Evolutionary conservation across 805 yeast genomes (phyloP), one percentile per base, ranked within the genome.

Genomic region (Metschnikowia drakensbergensis): DNA sequence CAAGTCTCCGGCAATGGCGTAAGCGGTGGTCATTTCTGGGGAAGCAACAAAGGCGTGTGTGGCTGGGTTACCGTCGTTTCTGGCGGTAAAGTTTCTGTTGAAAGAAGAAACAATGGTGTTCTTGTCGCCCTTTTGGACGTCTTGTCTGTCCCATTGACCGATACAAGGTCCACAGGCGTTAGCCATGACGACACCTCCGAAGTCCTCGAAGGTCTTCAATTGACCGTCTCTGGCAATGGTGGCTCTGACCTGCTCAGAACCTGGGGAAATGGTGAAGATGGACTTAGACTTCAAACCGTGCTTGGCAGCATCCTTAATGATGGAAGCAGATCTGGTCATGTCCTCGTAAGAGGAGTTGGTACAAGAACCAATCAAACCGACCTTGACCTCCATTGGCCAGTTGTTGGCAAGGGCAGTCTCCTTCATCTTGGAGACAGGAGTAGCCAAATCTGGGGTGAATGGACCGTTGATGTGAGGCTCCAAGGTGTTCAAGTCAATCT

Each of bases 111-210:
- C 92, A 72, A 92, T 92, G 62, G 97, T 92, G 81, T 92, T 92
- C 76, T 88, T 86, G 72, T 88, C 96, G 68, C 91, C 94, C 80
- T 88, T 89, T 78, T 88, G 83, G 70, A 88, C 82, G 69, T 88
- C 91, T 64, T 79, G 86, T 75, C 98, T 86, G 71, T 91, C 97
- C 98, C 98, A 92, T 79, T 92, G 97, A 65, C 98, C 98, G 67
- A 91, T 91, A 81, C 98, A 91, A 67, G 98, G 98, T 65, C 98
- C 98, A 80, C 98, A 92, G 51, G 98, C 98, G 68, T 92, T 92
- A 53, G 98, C 97, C 66, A 92, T 77, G 48, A 92, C 97, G 53
- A 85, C 80, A 68, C 96, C 98, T 60, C 97, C 97, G 62, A 86
- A 87, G 64, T 88, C 89, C 66, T 84, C 83, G 72, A 92, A 90